Base-by-base conservation (phyloP, 441 rosid species). In the Populus tomentosa region DNA sequence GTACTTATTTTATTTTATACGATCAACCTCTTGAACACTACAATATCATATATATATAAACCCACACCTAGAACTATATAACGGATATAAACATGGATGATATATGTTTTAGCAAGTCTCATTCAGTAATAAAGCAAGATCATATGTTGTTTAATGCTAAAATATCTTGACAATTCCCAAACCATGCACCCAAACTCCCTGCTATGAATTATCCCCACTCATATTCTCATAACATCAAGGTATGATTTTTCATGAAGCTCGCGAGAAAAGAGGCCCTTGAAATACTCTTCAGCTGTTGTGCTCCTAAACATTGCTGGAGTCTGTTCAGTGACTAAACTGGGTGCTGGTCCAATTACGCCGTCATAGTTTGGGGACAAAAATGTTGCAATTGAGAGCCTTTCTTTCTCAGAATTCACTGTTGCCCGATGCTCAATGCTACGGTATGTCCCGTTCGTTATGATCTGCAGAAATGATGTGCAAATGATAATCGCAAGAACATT, bases 351-450 rank as follows among this genome's bases (percentile, higher is more conserved):
- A 1, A 84, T 20, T 75, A 81, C 86, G 0, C 78, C 79, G 21
- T 78, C 82, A 35, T 32, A 69, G 8, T 76, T 67, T 0, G 86
- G 81, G 8, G 62, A 28, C 50, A 69, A 53, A 67, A 88, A 85
- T 24, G 88, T 75, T 6, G 85, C 91, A 14, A 86, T 24, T 16
- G 89, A n/a, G n/a, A n/a, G n/a, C n/a, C n/a, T n/a, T n/a, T n/a
- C n/a, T n/a, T n/a, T n/a, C n/a, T n/a, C n/a, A 88, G n/a, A 69
- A 59, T 85, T 85, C 30, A 86, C 89, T 0, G 75, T 83, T 46
- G 85, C 84, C 10, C 84, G 69, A 46, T 81, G 84, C 76, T 81
- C 84, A 28, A 77, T 78, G 78, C 84, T 81, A 3, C 73, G 59
- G 59, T 74, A 81, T n/a, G 10, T 67, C 16, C 84, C 84, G 23